These are phyloP conservation scores for Posidonia oceanica DNA, from an alignment of 116 monocot species.

Conservation along the genomic window DNA sequence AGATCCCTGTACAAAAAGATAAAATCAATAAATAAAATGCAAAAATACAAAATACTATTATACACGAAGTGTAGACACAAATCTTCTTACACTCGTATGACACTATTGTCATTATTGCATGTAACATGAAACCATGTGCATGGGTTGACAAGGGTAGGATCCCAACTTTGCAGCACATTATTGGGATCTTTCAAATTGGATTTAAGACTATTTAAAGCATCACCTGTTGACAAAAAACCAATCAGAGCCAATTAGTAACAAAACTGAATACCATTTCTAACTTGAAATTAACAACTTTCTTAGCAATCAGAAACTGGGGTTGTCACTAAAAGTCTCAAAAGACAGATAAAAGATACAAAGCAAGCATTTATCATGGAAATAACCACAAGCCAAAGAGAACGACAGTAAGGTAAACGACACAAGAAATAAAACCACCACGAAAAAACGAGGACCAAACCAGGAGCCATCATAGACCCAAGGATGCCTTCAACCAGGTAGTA, in stretches of 20 bases:
- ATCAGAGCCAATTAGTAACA: not conserved
- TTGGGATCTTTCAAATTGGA: constrained; percentile 60
- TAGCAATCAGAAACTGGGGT: not conserved
- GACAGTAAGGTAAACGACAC: too few species aligned
- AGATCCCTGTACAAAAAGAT: constrained; percentile 35
- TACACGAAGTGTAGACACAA: not conserved
- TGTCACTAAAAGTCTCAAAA: not conserved
- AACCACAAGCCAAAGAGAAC: too few species aligned
- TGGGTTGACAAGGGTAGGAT: constrained; percentile 80
- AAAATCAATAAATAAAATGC: not conserved
- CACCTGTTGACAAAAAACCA: constrained; percentile 36
- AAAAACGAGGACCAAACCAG: too few species aligned
- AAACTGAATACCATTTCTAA: not conserved
- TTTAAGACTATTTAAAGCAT: constrained; percentile 61
- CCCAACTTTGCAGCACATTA: constrained; percentile 89
- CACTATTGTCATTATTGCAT: constrained; percentile 70
- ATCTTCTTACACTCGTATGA: constrained; percentile 71
- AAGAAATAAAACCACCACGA: too few species aligned
- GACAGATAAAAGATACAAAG: not conserved
- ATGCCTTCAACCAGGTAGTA: too few species aligned
- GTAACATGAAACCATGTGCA: constrained; percentile 97
- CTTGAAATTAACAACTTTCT: not conserved
- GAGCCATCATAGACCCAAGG: too few species aligned
- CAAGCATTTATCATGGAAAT: not conserved
- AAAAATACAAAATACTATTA: not conserved